Conservation (phyloP, 1,284 basidiomycete species). For the Austropuccinia psidii region DNA sequence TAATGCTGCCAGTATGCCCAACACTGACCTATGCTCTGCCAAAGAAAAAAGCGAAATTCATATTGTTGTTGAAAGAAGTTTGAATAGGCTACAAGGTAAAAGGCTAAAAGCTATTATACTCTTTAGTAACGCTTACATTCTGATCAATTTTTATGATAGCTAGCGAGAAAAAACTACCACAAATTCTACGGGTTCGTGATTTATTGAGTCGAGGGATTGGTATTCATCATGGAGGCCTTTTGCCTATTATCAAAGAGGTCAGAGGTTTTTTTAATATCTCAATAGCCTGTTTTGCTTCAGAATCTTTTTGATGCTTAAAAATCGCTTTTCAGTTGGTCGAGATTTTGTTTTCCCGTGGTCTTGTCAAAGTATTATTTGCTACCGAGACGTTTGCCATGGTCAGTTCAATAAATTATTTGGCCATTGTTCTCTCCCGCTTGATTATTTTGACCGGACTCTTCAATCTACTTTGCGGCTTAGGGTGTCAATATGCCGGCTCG, state of each 20-base stretch:
- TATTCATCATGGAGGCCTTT: conserved; percentile 90
- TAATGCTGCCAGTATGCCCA: conserved; percentile 80
- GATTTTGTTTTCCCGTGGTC: conserved; percentile 85
- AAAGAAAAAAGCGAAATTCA: conserved; percentile 95
- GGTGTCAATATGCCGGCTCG: conserved; percentile 99
- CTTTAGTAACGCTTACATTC: neutral
- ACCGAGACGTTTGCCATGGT: conserved; percentile 99
- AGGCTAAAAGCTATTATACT: neutral
- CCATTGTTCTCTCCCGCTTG: neutral
- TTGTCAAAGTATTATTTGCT: conserved; percentile 95
- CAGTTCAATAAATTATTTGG: conserved; percentile 43
- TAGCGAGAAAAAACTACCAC: conserved; percentile 85
- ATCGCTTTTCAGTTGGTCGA: conserved; percentile 68
- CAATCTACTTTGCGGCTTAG: conserved; percentile 50
- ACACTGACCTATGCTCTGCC: conserved; percentile 73
- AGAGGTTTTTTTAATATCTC: conserved; percentile 37
- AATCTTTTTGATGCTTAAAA: neutral
- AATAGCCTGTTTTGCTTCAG: neutral
- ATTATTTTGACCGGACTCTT: neutral
- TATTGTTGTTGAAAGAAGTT: conserved; percentile 81
- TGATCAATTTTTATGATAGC: conserved; percentile 52
- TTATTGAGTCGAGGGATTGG: conserved; percentile 87
- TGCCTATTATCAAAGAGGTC: conserved; percentile 96
- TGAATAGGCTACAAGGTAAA: conserved; percentile 79
- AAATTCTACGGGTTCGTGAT: conserved; percentile 85